Conservation (phyloP, 1,284 basidiomycete genomes). For the Apiotrichum laibachii region DNA sequence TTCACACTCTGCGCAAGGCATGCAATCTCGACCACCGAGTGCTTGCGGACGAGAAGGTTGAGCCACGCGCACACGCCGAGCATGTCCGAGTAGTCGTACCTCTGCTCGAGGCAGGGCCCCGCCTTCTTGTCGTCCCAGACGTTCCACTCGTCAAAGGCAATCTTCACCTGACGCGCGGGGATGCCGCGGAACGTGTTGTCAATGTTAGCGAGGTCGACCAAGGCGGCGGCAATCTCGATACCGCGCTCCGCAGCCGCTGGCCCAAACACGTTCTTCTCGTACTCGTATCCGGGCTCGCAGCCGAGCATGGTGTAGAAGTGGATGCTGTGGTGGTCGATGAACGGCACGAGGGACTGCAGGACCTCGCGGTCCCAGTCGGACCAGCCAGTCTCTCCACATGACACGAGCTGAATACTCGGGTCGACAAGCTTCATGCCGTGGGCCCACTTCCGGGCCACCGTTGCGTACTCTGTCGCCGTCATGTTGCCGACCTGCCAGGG, state of each 20-base stretch:
- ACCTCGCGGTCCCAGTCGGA: conserved; percentile 53
- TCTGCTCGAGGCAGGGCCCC: conserved; percentile 57
- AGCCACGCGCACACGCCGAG: conserved; percentile 63
- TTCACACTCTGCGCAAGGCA: conserved; percentile 62
- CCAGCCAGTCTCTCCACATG: conserved; percentile 59
- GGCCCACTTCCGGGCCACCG: conserved; percentile 63
- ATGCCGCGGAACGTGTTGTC: conserved; percentile 28
- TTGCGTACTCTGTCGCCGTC: conserved; percentile 60
- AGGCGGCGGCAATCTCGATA: conserved; percentile 49
- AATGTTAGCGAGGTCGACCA: conserved; percentile 52
- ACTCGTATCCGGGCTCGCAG: conserved; percentile 41
- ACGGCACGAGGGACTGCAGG: conserved; percentile 38
- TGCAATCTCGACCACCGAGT: conserved; percentile 61
- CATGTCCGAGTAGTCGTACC: conserved; percentile 64
- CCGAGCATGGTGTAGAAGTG: conserved; percentile 47
- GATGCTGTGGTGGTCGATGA: conserved; percentile 51
- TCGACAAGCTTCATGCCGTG: conserved; percentile 63
- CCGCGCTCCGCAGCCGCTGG: conserved; percentile 51
- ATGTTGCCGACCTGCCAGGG: conserved; percentile 67
- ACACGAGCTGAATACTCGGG: conserved; percentile 59
- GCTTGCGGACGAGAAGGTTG: conserved; percentile 63
- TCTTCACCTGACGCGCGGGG: conserved; percentile 43
- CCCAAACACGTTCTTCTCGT: conserved; percentile 55
- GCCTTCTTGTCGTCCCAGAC: conserved; percentile 52
- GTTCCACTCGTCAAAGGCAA: conserved; percentile 56